These are phyloP conservation scores for Singerocomus rubriflavus DNA, from an alignment of 1,284 basidiomycete species.

Conservation along the genomic window DNA sequence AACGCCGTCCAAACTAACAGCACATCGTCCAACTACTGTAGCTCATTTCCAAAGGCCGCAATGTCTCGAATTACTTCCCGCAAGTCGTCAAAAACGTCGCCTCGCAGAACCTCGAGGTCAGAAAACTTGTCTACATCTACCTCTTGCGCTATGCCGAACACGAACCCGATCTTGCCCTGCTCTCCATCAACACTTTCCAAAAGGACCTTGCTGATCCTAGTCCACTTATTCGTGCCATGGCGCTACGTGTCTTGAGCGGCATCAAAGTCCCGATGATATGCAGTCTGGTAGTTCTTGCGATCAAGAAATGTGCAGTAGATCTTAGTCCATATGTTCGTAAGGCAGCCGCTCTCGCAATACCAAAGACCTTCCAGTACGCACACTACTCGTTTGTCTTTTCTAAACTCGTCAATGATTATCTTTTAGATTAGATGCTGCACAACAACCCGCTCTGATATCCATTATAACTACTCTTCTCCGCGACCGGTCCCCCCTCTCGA, in stretches of 20 bases:
- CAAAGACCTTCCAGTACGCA: conserved; percentile 80
- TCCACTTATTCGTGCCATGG: conserved; percentile 93
- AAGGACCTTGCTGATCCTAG: conserved; percentile 92
- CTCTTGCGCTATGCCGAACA: conserved; percentile 89
- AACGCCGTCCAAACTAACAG: conserved; percentile 9
- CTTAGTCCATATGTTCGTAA: conserved; percentile 93
- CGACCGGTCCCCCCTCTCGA: conserved; percentile 84
- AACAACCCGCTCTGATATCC: conserved; percentile 70
- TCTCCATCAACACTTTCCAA: conserved; percentile 99
- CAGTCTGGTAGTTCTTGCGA: conserved; percentile 81
- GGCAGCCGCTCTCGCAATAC: conserved; percentile 85
- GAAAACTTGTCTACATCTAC: conserved; percentile 98
- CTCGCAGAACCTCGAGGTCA: conserved; percentile 86
- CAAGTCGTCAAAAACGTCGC: conserved; percentile 95
- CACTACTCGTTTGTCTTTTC: background rate
- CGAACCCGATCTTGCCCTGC: conserved; percentile 91
- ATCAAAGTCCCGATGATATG: conserved; percentile 89
- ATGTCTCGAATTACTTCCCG: conserved; percentile 90
- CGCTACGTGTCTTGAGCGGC: conserved; percentile 88
- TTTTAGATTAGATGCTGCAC: conserved; percentile 68
- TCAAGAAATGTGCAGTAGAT: conserved; percentile 89
- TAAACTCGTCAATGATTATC: conserved; percentile 1
- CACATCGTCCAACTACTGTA: conserved; percentile 31
- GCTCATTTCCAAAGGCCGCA: conserved; percentile 91
- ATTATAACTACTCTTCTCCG: conserved; percentile 75